These are phyloP conservation scores for Lagenidium giganteum DNA, from an alignment of 352 stramenopile genomes.

Conservation along the genomic window DNA sequence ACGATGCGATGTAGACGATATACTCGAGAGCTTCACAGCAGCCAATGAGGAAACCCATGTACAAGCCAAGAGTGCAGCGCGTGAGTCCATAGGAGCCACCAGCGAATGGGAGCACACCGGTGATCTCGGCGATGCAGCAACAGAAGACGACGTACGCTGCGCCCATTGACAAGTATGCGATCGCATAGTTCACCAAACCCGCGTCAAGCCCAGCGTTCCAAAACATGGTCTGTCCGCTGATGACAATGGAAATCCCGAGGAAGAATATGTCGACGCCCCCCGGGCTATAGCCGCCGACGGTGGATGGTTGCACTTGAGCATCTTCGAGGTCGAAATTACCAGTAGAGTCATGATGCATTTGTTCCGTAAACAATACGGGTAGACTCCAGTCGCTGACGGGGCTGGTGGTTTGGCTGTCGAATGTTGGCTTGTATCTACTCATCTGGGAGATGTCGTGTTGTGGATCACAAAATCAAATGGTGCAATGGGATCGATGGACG, in stretches of 20 bases:
- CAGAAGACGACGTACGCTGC: conserved; percentile 14
- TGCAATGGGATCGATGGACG: too few species aligned
- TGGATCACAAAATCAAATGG: too few species aligned
- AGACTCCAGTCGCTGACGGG: too few species aligned
- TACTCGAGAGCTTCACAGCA: conserved; percentile 20
- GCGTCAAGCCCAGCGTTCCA: conserved; percentile 24
- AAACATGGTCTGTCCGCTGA: conserved; percentile 23
- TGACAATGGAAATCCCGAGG: conserved; percentile 21
- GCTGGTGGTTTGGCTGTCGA: too few species aligned
- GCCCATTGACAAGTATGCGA: conserved; percentile 8
- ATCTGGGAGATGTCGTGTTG: too few species aligned
- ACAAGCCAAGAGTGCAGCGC: conserved; percentile 21
- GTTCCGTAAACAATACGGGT: too few species aligned
- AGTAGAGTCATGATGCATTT: too few species aligned
- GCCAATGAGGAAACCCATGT: conserved; percentile 15
- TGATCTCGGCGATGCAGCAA: conserved; percentile 20
- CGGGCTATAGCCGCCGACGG: background rate
- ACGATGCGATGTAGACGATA: conserved; percentile 18
- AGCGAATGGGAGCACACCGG: conserved; percentile 18
- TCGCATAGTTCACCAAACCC: conserved; percentile 8
- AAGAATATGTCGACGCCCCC: conserved; percentile 13
- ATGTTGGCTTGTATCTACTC: too few species aligned
- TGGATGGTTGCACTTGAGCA: too few species aligned
- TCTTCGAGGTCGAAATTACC: too few species aligned
- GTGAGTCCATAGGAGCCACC: conserved; percentile 22